Conservation (phyloP, 225 moss, liverwort and hornwort genomes). For the Marchantia paleacea region DNA sequence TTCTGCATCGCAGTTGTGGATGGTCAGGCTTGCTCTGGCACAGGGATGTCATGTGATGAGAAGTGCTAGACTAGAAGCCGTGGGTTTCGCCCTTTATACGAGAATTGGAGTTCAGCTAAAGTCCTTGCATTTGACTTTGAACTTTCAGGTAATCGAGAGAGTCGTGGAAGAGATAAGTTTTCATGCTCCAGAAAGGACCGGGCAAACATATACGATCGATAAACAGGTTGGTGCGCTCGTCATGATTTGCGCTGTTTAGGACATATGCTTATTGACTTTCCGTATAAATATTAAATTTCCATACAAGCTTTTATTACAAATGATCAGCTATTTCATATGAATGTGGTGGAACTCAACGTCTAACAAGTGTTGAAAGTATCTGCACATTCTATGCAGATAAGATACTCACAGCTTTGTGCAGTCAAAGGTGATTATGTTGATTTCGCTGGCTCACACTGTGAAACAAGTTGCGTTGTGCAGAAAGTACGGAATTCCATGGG, state of each 20-base stretch:
- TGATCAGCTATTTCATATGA: background rate
- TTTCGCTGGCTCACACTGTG: background rate
- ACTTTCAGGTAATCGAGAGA: slow-evolving; percentile 67
- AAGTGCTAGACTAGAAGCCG: background rate
- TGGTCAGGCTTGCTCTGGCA: no score
- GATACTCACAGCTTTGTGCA: background rate
- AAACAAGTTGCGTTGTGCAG: slow-evolving; percentile 33
- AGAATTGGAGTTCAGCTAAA: background rate
- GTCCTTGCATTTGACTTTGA: background rate
- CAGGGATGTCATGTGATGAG: no score
- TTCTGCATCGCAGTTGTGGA: background rate
- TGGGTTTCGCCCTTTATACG: background rate
- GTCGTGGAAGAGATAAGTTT: slow-evolving; percentile 94
- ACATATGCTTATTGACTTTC: background rate
- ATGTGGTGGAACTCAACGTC: background rate
- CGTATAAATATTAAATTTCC: no score
- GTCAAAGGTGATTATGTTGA: background rate
- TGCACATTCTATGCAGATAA: background rate
- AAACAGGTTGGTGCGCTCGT: slow-evolving; percentile 51
- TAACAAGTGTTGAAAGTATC: background rate
- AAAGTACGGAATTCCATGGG: slow-evolving; percentile 68
- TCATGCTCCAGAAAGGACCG: slow-evolving; percentile 66
- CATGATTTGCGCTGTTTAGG: background rate
- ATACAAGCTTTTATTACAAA: background rate
- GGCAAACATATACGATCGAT: slow-evolving; percentile 67